Conservation (phyloP, 495 filamentous ascomycete genomes). For the Aspergillus saccharolyticus region DNA sequence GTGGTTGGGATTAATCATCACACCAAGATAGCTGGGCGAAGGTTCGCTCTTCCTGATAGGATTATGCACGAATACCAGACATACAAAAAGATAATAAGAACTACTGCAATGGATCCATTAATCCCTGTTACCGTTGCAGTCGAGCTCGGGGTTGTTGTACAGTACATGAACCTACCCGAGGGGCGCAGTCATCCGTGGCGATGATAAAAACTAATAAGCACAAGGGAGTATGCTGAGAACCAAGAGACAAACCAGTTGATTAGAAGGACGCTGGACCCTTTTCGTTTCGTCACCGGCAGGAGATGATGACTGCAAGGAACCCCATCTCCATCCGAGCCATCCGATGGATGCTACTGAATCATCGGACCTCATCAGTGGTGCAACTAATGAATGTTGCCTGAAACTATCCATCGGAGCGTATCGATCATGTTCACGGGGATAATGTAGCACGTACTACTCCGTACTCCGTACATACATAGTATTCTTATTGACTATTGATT, state of each 20-base stretch:
- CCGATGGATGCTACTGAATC: neutral
- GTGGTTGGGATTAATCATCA: neutral
- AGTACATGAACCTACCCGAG: neutral
- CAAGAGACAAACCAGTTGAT: neutral
- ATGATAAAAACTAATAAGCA: too few species aligned
- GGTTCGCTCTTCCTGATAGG: neutral
- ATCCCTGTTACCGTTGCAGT: constrained; percentile 13
- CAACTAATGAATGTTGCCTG: neutral
- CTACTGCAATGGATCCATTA: neutral
- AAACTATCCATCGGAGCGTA: neutral
- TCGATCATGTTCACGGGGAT: neutral
- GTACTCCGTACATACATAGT: too few species aligned
- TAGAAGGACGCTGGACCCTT: neutral
- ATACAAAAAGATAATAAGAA: neutral
- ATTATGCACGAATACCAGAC: neutral
- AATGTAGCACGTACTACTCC: neutral
- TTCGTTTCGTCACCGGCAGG: too few species aligned
- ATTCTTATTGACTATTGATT: too few species aligned
- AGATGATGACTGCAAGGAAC: too few species aligned
- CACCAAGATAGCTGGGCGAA: neutral
- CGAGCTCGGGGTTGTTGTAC: neutral
- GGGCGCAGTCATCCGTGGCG: too few species aligned
- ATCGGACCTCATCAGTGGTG: neutral
- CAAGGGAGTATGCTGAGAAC: too few species aligned
- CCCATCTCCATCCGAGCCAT: too few species aligned